A percentile compares a stretch with the other conserved stretches of the same genome.
These are phyloP conservation scores for Annulohypoxylon stygium DNA, from an alignment of 495 filamentous ascomycete species.

Conservation along the genomic window DNA sequence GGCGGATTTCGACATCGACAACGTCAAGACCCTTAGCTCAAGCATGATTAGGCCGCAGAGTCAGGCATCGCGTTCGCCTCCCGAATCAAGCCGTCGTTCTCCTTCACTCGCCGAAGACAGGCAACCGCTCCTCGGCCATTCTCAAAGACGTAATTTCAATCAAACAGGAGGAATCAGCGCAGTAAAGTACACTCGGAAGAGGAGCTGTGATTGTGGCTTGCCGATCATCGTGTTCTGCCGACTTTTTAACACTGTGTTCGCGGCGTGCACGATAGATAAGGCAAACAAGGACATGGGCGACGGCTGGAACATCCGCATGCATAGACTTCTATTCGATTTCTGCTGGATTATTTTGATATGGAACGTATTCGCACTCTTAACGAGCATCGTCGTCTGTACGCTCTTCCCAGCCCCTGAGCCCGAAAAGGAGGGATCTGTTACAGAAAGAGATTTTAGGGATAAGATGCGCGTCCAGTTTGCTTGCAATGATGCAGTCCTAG, in stretches of 20 bases:
- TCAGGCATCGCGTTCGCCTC: background rate
- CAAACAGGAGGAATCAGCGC: background rate
- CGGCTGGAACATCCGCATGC: conserved; percentile 6
- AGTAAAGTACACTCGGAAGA: background rate
- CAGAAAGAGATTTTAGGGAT: background rate
- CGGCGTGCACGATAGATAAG: conserved; percentile 8
- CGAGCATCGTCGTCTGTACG: conserved; percentile 9
- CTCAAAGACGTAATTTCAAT: background rate
- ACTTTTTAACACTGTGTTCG: conserved; percentile 26
- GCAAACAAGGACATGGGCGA: conserved; percentile 16
- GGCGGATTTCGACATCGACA: conserved; percentile 9
- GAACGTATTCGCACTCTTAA: conserved; percentile 7
- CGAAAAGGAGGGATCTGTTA: background rate
- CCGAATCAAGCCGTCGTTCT: background rate
- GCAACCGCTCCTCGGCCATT: conserved; percentile 25
- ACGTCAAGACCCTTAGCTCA: conserved; percentile 11
- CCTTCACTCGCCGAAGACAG: conserved; percentile 11
- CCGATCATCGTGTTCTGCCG: conserved; percentile 21
- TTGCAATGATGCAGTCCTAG: conserved; percentile 8
- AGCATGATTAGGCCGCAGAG: conserved; percentile 1
- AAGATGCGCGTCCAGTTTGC: conserved; percentile 12
- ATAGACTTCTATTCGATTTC: conserved; percentile 16
- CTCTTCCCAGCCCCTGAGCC: background rate
- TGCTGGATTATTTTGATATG: conserved; percentile 24
- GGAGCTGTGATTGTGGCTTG: conserved; percentile 5